Conservation (phyloP, 2,329 filamentous ascomycete species). For the Diaporthe destruens region DNA sequence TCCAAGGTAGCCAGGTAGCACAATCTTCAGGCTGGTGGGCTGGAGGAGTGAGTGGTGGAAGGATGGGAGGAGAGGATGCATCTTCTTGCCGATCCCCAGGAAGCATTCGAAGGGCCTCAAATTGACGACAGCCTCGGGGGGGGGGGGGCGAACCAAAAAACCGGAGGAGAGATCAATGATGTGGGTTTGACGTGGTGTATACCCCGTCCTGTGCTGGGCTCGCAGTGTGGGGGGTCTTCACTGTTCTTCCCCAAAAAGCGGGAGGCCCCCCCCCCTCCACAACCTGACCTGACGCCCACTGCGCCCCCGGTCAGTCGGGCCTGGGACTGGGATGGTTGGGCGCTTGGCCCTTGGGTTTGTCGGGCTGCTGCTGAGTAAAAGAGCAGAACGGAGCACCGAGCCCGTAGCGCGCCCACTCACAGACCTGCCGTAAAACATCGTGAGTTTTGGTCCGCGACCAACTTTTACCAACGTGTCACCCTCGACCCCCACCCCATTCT, state of each 20-base stretch:
- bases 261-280: slow-evolving; percentile 14
- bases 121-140: slow-evolving; percentile 22
- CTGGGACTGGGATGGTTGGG: slow-evolving; percentile 26
- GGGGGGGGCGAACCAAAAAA: neutral
- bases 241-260: slow-evolving; percentile 19
- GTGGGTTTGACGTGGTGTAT: slow-evolving; percentile 27
- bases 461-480: slow-evolving; percentile 38
- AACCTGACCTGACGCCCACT: slow-evolving; percentile 22
- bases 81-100: neutral
- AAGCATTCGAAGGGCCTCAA: neutral
- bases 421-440: slow-evolving; percentile 42
- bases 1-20: neutral
- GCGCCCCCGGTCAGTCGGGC: slow-evolving; percentile 1
- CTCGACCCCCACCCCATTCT: slow-evolving; percentile 17
- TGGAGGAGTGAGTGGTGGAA: neutral
- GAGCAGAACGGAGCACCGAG: slow-evolving; percentile 33
- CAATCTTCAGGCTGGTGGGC: neutral
- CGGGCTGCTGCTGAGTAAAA: slow-evolving; percentile 37
- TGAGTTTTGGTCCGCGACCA: slow-evolving; percentile 41
- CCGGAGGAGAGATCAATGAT: slow-evolving; percentile 13
- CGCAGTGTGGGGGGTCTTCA: slow-evolving; percentile 15
- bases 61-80: too few relatives aligned
- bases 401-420: slow-evolving; percentile 37
- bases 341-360: slow-evolving; percentile 25
- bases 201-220: too few relatives aligned